Evolutionary conservation across 345 rosid species (phyloP).

Genomic region (Aquilaria sinensis): DNA sequence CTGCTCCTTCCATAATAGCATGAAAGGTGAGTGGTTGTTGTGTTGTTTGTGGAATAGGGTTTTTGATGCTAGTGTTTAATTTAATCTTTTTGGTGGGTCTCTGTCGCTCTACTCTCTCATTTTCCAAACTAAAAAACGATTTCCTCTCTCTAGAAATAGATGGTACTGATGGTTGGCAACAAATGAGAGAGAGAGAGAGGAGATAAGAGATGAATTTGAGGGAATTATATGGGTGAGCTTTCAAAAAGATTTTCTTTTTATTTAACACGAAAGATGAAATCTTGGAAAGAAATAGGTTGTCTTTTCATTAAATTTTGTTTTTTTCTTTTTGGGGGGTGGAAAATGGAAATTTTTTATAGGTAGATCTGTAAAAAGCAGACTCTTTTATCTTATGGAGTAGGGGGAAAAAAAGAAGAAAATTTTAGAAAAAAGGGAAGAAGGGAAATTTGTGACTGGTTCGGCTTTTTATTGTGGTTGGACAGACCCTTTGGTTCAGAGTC

Average conservation of each 20-base stretch:
- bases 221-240: conserved; percentile 77
- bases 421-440: neutral
- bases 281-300: conserved; percentile 24
- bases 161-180: no score
- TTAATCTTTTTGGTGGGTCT: conserved; percentile 40
- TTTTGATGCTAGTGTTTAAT: conserved; percentile 15
- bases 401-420: neutral
- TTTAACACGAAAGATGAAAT: no score
- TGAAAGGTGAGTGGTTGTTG: conserved; percentile 28
- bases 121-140: no score
- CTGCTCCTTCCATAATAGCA: conserved; percentile 53
- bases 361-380: no score
- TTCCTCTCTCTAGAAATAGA: no score
- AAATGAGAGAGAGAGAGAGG: conserved; percentile 12
- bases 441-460: conserved; percentile 11
- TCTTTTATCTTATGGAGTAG: no score
- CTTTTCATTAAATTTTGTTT: no score
- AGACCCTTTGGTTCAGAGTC: conserved; percentile 94
- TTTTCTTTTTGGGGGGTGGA: no score
- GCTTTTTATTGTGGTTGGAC: conserved; percentile 61
- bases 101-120: conserved; percentile 1
- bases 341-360: no score
- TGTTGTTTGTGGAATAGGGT: conserved; percentile 8
- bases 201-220: conserved; percentile 42
- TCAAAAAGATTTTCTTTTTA: conserved; percentile 29